These are phyloP conservation scores for Aspergillus sclerotiicarbonarius DNA, from an alignment of 495 filamentous ascomycete species.

Conservation along the genomic window DNA sequence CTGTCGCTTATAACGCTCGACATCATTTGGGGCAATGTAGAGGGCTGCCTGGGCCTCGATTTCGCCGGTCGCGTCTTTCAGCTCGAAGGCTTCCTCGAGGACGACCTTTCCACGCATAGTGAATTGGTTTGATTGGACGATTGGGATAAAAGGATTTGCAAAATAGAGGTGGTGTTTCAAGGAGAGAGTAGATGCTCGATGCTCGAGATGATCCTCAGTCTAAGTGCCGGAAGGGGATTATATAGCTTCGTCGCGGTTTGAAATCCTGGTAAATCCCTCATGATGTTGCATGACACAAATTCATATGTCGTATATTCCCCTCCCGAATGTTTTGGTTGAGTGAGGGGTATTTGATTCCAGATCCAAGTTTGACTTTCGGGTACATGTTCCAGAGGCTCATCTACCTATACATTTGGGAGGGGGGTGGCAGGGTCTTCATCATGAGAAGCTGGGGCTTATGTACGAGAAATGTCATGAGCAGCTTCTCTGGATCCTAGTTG, in stretches of 20 bases:
- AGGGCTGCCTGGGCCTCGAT: constrained; percentile 23
- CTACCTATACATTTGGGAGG: neutral
- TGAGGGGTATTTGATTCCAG: neutral
- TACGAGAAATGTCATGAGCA: neutral
- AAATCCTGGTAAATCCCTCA: neutral
- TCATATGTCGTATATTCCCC: neutral
- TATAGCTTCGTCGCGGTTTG: neutral
- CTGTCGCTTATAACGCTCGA: constrained; percentile 20
- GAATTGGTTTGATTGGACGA: neutral
- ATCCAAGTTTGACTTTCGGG: neutral
- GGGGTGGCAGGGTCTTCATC: neutral
- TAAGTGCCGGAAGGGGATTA: neutral
- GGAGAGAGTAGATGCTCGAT: neutral
- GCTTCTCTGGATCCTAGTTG: neutral
- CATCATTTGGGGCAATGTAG: constrained; percentile 19
- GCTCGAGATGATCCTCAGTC: neutral
- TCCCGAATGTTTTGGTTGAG: neutral
- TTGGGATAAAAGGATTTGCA: neutral
- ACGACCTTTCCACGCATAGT: constrained; percentile 35
- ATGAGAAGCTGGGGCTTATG: neutral
- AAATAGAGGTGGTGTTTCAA: neutral
- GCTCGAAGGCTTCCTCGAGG: constrained; percentile 35
- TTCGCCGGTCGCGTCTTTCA: constrained; percentile 24
- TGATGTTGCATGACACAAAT: neutral
- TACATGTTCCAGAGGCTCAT: neutral